Percentiles rank a stretch among this genome's conserved stretches.
phyloP scores from a whole-genome alignment of 2,329 filamentous ascomycete genomes.

The Phyllachora maydis region DNA sequence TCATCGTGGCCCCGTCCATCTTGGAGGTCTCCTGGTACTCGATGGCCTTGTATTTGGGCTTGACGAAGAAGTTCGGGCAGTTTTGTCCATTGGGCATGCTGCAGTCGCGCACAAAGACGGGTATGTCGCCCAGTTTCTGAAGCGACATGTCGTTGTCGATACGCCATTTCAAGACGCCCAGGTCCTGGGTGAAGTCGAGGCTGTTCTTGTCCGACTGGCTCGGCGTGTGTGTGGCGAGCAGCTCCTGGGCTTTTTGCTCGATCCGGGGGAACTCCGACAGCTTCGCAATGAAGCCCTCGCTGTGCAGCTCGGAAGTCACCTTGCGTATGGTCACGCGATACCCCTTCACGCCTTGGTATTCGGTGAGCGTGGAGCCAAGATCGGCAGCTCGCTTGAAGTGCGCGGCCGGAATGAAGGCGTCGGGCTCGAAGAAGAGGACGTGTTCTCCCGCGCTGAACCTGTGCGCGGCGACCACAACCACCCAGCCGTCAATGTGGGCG shows the following conservation, averaged over 20 bases:
- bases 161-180: too few species aligned
- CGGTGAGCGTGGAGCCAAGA: constrained; percentile 1
- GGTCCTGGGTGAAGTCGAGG: too few species aligned
- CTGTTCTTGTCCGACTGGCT: not conserved
- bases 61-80: constrained; percentile 9
- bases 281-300: constrained; percentile 5
- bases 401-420: constrained; percentile 8
- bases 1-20: constrained; percentile 17
- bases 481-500: constrained; percentile 9
- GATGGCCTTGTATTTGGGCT: constrained; percentile 6
- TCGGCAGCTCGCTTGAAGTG: constrained; percentile 1
- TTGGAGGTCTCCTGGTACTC: constrained; percentile 16
- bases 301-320: constrained; percentile 3
- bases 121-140: constrained; percentile 2
- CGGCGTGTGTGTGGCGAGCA: constrained; percentile 2
- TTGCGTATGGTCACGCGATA: too few species aligned
- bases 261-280: constrained; percentile 2
- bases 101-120: constrained; percentile 7
- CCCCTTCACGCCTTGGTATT: constrained; percentile 5
- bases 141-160: not conserved
- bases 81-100: too few species aligned
- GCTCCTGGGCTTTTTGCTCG: not conserved
- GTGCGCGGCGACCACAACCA: constrained; percentile 4
- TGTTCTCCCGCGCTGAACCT: constrained; percentile 5
- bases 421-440: constrained; percentile 9